Evolutionary conservation across 768 basidiomycete genomes (phyloP), one percentile per base, ranked within the genome.

Genomic region (Cystobasidium tubakii): DNA sequence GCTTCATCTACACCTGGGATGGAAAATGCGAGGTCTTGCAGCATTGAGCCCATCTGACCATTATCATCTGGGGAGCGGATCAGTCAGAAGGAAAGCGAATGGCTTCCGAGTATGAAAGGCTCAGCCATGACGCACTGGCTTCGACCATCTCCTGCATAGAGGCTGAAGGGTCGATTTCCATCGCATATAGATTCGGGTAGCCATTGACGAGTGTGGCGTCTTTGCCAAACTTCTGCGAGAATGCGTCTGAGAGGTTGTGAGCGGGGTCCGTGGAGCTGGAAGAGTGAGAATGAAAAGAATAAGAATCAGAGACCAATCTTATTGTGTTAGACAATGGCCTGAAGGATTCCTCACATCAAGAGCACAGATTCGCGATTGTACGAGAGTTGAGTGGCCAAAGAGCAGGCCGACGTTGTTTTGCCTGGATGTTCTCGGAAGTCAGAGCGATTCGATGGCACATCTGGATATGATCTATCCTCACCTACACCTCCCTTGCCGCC

Each of bases 1-100:
- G 96, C 96, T 82, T 99, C 96, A 79, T 99, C 96, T 15, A 99
- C 95, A 83, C 96, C 96, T 0, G 96, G 96, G 73, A 99, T 98
- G 1, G 96, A 93, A 79, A 99, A 99, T 0, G 96, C 96, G 54
- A 99, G 86, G 83, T 99, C 96, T 82, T 99, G 96, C 92, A 99
- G 96, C 93, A 99, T 98, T 75, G 89, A 88, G 57, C 92, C 92
- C 95, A 98, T 98, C 85, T 95, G 93, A 33, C 80, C 80, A 33
- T 81, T 81, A 42, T 80, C 80, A 33, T 74, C 76, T 15, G 67
- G 27, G 17, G 33, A 27, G 29, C 6, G 25, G 23, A 42, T 74
- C 66, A 39, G 25, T 2, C 36, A 33, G 43, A 44, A 27, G 50
- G 25, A 57, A 42, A 17, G 7, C 42, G 42, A 42, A 42, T 42